Base-by-base conservation (phyloP, 2,329 filamentous ascomycete species). In the Rhexocercosporidium sp. region DNA sequence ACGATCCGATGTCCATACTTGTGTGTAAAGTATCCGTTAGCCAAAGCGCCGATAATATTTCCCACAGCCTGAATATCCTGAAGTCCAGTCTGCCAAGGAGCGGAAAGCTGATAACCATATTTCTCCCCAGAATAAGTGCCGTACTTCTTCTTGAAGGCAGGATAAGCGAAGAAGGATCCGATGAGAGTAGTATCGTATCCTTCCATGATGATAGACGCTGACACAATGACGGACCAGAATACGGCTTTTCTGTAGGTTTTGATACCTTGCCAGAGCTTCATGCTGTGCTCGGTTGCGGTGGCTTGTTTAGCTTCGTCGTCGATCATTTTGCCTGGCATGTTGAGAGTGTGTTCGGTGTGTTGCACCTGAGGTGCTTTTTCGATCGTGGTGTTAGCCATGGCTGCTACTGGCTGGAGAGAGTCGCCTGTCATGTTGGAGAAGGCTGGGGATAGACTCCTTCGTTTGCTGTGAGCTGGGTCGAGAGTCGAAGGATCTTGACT, bases 231-330 rank as follows among this genome's bases (percentile, higher is more conserved):
- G 18, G 64, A 68, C 72, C 71, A 74, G 47, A 70, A 67, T 39
- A 74, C 41, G 12, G 72, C 72, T 22, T 95, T 94, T 67, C 93
- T 92, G 75, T 97, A 96, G 3, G 31, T 54, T 18, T 65, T 66
- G 39, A 71, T 39, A 20, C 64, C 67, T 37, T 71, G 65, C 62
- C 59, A 64, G n/a, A 66, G 37, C 11, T 44, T 57, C 22, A 49
- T 27, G 18, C 39, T 39, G 16, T 63, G 65, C 31, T 63, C 65
- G 2, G 34, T 46, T n/a, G 57, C 46, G 0, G 64, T 57, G 9
- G 59, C 64, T 7, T n/a, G n/a, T 37, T 59, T 46, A 14, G 59
- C 64, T 18, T 57, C 49, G 5, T 62, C 59, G 46, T 62, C 59
- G 4, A 62, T 29, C 22, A 37, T 27, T 39, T 63, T 62, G 12